Percentiles rank a stretch among this genome's conserved stretches.
phyloP scores from a whole-genome alignment of 768 basidiomycete genomes.

The Calocybe gangraenosa region DNA sequence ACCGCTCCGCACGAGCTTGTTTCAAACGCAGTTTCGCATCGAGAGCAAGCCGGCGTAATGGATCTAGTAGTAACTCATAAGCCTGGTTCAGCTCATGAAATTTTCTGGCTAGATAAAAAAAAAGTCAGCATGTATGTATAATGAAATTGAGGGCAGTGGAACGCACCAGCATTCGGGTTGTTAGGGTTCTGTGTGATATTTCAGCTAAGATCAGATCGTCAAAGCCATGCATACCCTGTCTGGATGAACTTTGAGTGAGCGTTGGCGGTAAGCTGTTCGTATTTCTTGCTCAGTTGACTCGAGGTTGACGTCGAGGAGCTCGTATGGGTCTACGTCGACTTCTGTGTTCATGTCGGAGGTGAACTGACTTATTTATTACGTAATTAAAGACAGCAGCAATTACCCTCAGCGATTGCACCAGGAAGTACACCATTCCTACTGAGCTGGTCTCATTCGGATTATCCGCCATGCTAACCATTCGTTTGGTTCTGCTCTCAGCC shows the following conservation, averaged over 20 bases:
- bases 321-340: conserved; percentile 71
- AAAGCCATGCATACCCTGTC: conserved; percentile 58
- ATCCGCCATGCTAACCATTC: too few species aligned
- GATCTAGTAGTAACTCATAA: conserved; percentile 78
- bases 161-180: conserved; percentile 71
- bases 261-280: conserved; percentile 71
- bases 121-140: too few species aligned
- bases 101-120: conserved; percentile 48
- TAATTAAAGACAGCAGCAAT: too few species aligned
- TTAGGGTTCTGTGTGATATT: conserved; percentile 57
- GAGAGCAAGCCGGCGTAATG: conserved; percentile 69
- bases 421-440: too few species aligned
- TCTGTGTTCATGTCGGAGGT: conserved; percentile 28
- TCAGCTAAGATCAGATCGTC: background rate
- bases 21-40: conserved; percentile 76
- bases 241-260: conserved; percentile 83
- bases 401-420: too few species aligned
- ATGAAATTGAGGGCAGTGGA: too few species aligned
- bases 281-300: conserved; percentile 79
- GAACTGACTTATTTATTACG: too few species aligned
- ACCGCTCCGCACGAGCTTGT: conserved; percentile 66
- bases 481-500: too few species aligned
- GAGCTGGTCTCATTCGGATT: too few species aligned
- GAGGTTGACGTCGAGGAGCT: conserved; percentile 54
- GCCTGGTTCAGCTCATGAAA: conserved; percentile 84